phyloP scores from a whole-genome alignment of 2,329 filamentous ascomycete genomes.

The Alternaria infectoria region DNA sequence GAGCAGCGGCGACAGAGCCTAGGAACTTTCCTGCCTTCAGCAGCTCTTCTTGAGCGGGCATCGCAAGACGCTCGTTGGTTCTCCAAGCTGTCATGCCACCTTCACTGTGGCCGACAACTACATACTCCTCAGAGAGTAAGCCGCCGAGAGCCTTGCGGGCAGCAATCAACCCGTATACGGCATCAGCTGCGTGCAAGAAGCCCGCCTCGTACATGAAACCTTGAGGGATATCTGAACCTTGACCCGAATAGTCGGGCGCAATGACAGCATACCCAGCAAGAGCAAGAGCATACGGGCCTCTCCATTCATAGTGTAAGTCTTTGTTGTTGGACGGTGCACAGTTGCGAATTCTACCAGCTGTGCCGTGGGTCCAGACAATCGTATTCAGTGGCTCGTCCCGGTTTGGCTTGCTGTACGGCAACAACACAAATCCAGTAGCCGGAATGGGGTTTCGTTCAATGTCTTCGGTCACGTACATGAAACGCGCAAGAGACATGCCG shows the following conservation, averaged over 20 bases:
- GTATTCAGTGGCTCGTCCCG: not conserved
- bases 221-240: not conserved
- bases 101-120: not conserved
- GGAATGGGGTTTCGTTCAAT: not conserved
- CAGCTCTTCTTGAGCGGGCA: not conserved
- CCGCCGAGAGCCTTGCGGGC: not conserved
- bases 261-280: constrained; percentile 28
- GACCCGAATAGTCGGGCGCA: constrained; percentile 25
- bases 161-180: not conserved
- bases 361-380: not conserved
- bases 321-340: constrained; percentile 25
- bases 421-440: not conserved
- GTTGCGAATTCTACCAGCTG: not conserved
- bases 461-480: not conserved
- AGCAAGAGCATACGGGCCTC: constrained; percentile 22
- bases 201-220: not conserved
- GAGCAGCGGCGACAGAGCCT: not conserved
- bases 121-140: not conserved
- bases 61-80: not conserved
- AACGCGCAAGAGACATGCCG: not conserved
- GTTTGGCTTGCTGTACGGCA: not conserved
- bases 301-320: constrained; percentile 31
- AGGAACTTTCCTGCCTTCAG: not conserved
- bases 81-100: not conserved
- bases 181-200: not conserved